Conservation (phyloP, 257 asterid genomes). For the Capsicum rhomboideum region DNA sequence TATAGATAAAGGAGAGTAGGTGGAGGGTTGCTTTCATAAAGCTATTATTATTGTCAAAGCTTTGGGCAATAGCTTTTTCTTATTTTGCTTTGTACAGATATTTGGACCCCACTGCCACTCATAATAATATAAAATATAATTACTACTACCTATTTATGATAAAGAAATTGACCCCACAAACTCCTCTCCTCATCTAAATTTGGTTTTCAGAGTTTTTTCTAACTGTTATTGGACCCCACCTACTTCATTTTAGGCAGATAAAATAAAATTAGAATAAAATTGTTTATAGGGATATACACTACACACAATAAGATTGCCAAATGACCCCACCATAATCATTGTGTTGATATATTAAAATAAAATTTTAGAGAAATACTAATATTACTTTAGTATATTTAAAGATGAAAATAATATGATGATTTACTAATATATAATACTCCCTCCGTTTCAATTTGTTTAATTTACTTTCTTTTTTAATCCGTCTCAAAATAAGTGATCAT, state of each 20-base stretch:
- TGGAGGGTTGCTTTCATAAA: slow-evolving; percentile 51
- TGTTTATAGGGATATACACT: background rate
- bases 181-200: slow-evolving; percentile 5
- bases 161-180: slow-evolving; percentile 40
- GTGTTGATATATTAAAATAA: background rate
- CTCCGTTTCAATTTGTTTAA: too few species aligned
- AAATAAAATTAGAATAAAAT: background rate
- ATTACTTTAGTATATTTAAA: too few species aligned
- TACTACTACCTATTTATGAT: background rate
- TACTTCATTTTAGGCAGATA: background rate
- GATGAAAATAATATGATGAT: too few species aligned
- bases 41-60: slow-evolving; percentile 56
- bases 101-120: slow-evolving; percentile 36
- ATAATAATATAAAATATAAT: background rate
- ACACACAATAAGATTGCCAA: background rate
- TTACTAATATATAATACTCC: too few species aligned
- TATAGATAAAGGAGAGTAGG: slow-evolving; percentile 15
- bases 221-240: slow-evolving; percentile 14
- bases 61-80: slow-evolving; percentile 49
- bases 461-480: too few species aligned
- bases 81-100: slow-evolving; percentile 25
- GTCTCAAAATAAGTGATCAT: too few species aligned
- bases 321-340: slow-evolving; percentile 3
- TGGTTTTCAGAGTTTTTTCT: slow-evolving; percentile 10
- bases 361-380: background rate